Evolutionary conservation across 305 asterid genomes (phyloP), one percentile per base, ranked within the genome.

Genomic region (Rubia balearica): DNA sequence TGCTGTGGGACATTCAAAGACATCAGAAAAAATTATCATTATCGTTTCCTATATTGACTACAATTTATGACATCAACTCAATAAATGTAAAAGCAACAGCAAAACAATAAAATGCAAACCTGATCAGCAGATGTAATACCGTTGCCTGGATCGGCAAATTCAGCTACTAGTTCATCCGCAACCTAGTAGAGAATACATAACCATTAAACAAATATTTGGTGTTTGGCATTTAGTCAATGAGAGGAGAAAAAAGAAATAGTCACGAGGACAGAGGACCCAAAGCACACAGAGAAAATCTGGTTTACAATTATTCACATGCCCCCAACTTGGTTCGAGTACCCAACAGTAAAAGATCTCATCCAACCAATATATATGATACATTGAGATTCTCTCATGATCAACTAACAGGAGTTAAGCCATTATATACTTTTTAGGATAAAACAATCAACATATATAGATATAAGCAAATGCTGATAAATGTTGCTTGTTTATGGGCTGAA

Each of bases 161-260:
- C 98, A 67, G 99, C 85, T 55, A 94, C 99, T 67, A 94, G 98
- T 84, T 89, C 99, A 80, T 94, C 98, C 66, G 99, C 96, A 77
- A 94, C 99, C 99, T 94, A 86, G 70, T 46, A 75, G 41, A 43
- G 17, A 64, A 53, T 72, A 36, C 1, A 27, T 6, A 53, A 33
- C 61, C 40, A 69, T 75, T 71, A 78, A 65, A 71, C 76, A 38
- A 59, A 70, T n/a, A 74, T 62, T 71, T 24, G 41, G 70, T 51
- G 65, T 53, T 14, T 63, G 61, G 17, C 45, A 72, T 60, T 62
- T 8, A 17, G 66, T 45, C 65, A 30, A 53, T n/a, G 64, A 17
- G 67, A 33, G 51, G 49, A 48, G 24, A 1, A 24, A 1, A 63
- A 21, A 30, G 41, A 57, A 63, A 68, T 40, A 55, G 72, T 27